Base-by-base conservation (phyloP, 306 rosid species). In the Senna siamea region DNA sequence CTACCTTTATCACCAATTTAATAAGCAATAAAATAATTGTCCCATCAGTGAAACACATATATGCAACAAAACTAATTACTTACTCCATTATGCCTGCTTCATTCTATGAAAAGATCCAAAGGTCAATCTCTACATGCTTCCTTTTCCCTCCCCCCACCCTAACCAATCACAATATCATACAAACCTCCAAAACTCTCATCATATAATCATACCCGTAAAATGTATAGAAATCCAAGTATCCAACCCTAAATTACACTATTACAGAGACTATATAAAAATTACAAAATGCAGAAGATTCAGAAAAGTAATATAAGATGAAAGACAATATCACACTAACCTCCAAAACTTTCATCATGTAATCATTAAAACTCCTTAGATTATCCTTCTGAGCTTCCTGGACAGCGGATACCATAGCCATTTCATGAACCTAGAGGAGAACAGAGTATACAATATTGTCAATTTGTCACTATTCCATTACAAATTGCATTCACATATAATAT, bases 371-470 rank as follows among this genome's bases (percentile, higher is more conserved):
- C 81, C 90, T 88, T 58, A 89, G 95, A 59, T 94, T 94, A 83
- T 94, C 96, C 87, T 92, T 94, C 72, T 94, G 99, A 62, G 99
- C 95, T 83, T 94, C 99, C 82, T 94, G 99, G 68, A 91, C 84
- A 37, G 99, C 96, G 14, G 97, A 94, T 72, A 94, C 90, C 96
- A 92, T 92, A 66, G 99, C 90, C 97, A 92, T 92, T 80, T 94
- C 97, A 83, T 89, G 99, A 82, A 92, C 99, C 99, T 94, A 26
- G 78, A 18, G 63, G 55, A 40, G 68, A 70, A 73, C 17, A 72
- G 12, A 19, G 63, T n/a, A 59, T 12, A 70, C 47, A 65, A 68
- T 40, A 78, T 38, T 57, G 58, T 81, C 66, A 60, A 60, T 34
- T 51, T 51, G 22, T 51, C 6, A 68, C 37, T 71, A 26, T 67